Percentiles rank a stretch among this genome's conserved stretches.
Conservation (phyloP, 495 filamentous ascomycete species). For the Cenococcum geophilum region DNA sequence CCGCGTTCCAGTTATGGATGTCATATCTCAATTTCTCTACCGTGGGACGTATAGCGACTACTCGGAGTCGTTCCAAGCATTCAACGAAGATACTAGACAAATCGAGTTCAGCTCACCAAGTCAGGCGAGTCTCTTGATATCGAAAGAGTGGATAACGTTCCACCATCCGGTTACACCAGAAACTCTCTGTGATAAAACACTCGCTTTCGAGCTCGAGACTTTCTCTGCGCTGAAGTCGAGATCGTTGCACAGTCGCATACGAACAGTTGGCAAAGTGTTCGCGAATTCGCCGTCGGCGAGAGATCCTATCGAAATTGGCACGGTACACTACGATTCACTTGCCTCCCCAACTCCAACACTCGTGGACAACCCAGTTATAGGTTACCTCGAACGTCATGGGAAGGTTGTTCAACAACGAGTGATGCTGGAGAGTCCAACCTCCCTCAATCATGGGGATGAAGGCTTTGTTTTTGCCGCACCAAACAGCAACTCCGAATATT, state of each 20-base stretch:
- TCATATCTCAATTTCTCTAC: slow-evolving; percentile 98
- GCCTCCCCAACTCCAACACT: slow-evolving; percentile 53
- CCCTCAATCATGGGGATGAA: slow-evolving; percentile 79
- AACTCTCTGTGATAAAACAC: slow-evolving; percentile 25
- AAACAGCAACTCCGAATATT: slow-evolving; percentile 98
- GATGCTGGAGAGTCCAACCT: slow-evolving; percentile 94
- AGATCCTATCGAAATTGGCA: slow-evolving; percentile 91
- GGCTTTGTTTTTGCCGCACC: slow-evolving; percentile 75
- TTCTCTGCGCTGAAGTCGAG: slow-evolving; percentile 1
- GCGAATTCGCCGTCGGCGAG: slow-evolving; percentile 60
- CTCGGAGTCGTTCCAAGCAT: background rate
- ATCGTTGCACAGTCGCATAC: background rate
- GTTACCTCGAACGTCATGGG: slow-evolving; percentile 89
- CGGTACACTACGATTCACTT: slow-evolving; percentile 86
- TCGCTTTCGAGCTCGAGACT: slow-evolving; percentile 24
- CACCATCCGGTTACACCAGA: slow-evolving; percentile 6
- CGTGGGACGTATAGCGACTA: slow-evolving; percentile 87
- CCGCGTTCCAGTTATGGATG: slow-evolving; percentile 90
- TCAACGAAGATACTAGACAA: slow-evolving; percentile 85
- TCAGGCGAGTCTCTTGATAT: slow-evolving; percentile 80
- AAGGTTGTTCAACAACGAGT: slow-evolving; percentile 92
- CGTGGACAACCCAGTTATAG: slow-evolving; percentile 83
- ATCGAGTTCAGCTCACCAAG: slow-evolving; percentile 92
- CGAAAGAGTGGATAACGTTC: slow-evolving; percentile 55
- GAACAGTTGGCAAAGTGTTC: slow-evolving; percentile 13